These are phyloP conservation scores for Prunus yedoensis DNA, from an alignment of 331 rosid genomes.

Conservation along the genomic window DNA sequence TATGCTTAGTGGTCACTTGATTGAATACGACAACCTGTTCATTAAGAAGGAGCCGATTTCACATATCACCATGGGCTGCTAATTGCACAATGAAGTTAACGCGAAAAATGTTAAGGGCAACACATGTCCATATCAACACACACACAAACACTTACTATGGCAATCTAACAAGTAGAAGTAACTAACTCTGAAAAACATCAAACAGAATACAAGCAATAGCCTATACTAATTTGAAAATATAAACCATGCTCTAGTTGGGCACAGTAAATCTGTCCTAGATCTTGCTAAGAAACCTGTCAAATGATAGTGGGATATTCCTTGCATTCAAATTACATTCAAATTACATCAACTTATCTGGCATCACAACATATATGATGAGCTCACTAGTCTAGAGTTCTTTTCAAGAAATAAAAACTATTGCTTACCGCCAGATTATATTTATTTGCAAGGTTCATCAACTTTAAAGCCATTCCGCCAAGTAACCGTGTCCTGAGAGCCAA, in stretches of 20 bases:
- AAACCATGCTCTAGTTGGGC: background rate
- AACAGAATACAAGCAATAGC: background rate
- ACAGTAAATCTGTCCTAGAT: background rate
- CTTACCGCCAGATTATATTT: slow-evolving; percentile 71
- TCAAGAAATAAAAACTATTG: slow-evolving; percentile 27
- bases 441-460: slow-evolving; percentile 83
- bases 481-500: slow-evolving; percentile 86
- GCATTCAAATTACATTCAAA: background rate
- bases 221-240: background rate
- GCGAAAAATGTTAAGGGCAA: background rate
- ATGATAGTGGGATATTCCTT: background rate
- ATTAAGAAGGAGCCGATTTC: background rate
- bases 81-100: background rate
- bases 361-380: background rate
- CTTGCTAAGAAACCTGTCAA: background rate
- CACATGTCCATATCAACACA: background rate
- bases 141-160: background rate
- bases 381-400: background rate
- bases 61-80: background rate
- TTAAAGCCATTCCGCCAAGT: slow-evolving; percentile 83
- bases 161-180: background rate
- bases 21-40: slow-evolving; percentile 85
- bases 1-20: slow-evolving; percentile 75
- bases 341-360: background rate
- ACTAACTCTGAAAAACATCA: background rate